Conservation (phyloP, 257 asterid genomes). For the Rhazya stricta region DNA sequence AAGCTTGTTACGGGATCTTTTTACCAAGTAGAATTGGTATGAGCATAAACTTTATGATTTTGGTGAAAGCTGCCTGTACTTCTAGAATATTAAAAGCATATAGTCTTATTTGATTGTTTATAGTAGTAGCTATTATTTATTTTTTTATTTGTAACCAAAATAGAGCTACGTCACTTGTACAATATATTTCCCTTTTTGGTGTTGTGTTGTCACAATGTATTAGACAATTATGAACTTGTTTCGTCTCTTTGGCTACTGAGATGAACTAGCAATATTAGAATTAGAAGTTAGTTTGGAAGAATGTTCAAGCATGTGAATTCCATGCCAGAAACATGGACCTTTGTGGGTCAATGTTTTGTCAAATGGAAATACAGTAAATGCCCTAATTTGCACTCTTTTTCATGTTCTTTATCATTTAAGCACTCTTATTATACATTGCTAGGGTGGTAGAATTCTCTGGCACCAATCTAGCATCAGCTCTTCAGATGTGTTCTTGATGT, state of each 20-base stretch:
- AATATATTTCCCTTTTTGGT: neutral
- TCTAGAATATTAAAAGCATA: neutral
- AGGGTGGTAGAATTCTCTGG: neutral
- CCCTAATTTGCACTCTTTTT: neutral
- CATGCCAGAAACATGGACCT: neutral
- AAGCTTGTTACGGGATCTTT: neutral
- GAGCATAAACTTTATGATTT: neutral
- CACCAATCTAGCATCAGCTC: neutral
- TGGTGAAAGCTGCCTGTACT: neutral
- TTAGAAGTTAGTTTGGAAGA: neutral
- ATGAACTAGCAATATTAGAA: neutral
- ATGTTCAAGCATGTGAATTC: neutral
- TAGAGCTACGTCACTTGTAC: neutral
- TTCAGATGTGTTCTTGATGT: neutral
- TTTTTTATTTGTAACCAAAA: neutral
- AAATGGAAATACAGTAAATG: neutral
- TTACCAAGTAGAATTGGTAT: neutral
- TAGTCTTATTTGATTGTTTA: neutral
- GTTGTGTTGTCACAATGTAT: neutral
- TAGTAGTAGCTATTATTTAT: neutral
- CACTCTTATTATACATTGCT: no score
- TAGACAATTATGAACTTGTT: neutral
- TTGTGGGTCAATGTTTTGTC: neutral
- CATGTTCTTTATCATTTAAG: neutral
- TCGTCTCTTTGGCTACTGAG: neutral